phyloP scores from a whole-genome alignment of 2,329 filamentous ascomycete species.

The Aspergillus texensis region DNA sequence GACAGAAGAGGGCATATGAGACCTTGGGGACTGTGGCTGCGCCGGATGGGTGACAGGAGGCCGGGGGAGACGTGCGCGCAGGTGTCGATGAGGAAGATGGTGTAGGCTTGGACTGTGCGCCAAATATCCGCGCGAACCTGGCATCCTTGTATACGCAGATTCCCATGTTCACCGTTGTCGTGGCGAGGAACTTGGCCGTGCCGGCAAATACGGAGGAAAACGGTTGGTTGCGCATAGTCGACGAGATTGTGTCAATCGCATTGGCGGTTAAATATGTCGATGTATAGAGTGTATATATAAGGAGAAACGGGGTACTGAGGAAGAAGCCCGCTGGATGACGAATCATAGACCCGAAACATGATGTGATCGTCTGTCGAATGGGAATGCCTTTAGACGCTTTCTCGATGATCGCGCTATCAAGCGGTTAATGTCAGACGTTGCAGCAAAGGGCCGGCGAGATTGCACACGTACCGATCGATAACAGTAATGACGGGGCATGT shows the following conservation, averaged over 20 bases:
- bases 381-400: constrained; percentile 50
- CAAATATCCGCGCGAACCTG: constrained; percentile 81
- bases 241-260: constrained; percentile 76
- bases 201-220: constrained; percentile 69
- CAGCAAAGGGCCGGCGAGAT: not conserved
- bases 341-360: constrained; percentile 44
- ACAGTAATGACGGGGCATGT: constrained; percentile 84
- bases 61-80: constrained; percentile 15
- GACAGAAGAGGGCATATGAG: constrained; percentile 76
- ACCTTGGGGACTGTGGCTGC: constrained; percentile 62
- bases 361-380: constrained; percentile 45
- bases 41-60: constrained; percentile 27
- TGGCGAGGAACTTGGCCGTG: constrained; percentile 77
- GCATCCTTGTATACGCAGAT: constrained; percentile 90
- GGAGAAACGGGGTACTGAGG: constrained; percentile 50
- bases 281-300: constrained; percentile 69
- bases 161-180: constrained; percentile 78
- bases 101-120: constrained; percentile 57
- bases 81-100: constrained; percentile 23
- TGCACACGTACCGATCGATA: constrained; percentile 70
- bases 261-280: constrained; percentile 91
- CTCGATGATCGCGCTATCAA: constrained; percentile 51
- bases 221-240: constrained; percentile 62
- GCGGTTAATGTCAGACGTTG: not conserved
- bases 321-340: constrained; percentile 47